Conservation (phyloP, 2,329 filamentous ascomycete species). For the Fusarium kyushuense region DNA sequence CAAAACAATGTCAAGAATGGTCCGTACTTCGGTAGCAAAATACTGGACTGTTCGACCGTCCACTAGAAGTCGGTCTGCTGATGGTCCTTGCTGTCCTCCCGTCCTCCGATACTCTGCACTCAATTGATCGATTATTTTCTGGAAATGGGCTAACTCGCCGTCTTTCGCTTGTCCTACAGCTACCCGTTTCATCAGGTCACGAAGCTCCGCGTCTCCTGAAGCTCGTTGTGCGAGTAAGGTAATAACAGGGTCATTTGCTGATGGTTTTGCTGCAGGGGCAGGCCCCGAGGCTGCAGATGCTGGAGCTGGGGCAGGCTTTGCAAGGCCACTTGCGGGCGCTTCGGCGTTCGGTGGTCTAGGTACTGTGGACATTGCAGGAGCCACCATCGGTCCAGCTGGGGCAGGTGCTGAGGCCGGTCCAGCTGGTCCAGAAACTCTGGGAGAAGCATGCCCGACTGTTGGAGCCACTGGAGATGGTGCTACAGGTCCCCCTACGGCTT, state of each 20-base stretch:
- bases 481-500: slow-evolving; percentile 26
- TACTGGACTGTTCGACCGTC: slow-evolving; percentile 69
- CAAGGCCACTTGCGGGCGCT: slow-evolving; percentile 30
- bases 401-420: slow-evolving; percentile 43
- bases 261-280: slow-evolving; percentile 43
- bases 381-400: slow-evolving; percentile 36
- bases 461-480: slow-evolving; percentile 42
- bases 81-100: slow-evolving; percentile 63
- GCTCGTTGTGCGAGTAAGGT: slow-evolving; percentile 82
- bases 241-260: slow-evolving; percentile 78
- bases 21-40: slow-evolving; percentile 69
- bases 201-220: slow-evolving; percentile 76
- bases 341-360: slow-evolving; percentile 38
- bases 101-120: slow-evolving; percentile 69
- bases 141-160: slow-evolving; percentile 79
- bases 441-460: slow-evolving; percentile 37
- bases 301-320: slow-evolving; percentile 31
- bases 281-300: slow-evolving; percentile 19
- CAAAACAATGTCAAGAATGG: slow-evolving; percentile 70
- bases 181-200: slow-evolving; percentile 85
- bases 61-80: slow-evolving; percentile 66
- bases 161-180: slow-evolving; percentile 79
- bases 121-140: slow-evolving; percentile 83
- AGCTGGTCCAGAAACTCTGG: slow-evolving; percentile 39
- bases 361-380: slow-evolving; percentile 46